A percentile compares a stretch with the other conserved stretches of the same genome.
Conservation (phyloP, 352 stramenopile species). For the Phytophthora podocarpi region DNA sequence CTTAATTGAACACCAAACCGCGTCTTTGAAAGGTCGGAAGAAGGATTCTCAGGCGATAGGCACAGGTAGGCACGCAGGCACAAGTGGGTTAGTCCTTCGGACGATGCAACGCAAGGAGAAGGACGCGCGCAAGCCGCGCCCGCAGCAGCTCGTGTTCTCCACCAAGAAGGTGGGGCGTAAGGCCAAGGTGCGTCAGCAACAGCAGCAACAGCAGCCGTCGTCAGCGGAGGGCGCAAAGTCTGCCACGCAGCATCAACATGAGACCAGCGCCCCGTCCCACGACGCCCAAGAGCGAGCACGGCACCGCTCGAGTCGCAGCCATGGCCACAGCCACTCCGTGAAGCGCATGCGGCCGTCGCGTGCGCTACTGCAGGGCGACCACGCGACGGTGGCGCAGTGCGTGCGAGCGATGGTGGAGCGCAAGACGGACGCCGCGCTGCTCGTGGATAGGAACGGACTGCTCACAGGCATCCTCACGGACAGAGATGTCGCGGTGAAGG, state of each 20-base stretch:
- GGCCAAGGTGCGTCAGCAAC: constrained; percentile 35
- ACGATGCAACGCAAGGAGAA: constrained; percentile 39
- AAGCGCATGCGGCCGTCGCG: constrained; percentile 70
- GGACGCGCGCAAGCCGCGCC: constrained; percentile 24
- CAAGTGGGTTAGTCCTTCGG: background rate
- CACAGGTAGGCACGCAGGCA: no score
- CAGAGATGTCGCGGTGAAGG: constrained; percentile 94
- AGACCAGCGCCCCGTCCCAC: constrained; percentile 5
- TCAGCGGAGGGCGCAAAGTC: constrained; percentile 9
- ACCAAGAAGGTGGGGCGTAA: constrained; percentile 59
- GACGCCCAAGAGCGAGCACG: constrained; percentile 10
- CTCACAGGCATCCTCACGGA: constrained; percentile 97
- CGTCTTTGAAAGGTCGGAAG: constrained; percentile 19
- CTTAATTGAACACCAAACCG: constrained; percentile 2
- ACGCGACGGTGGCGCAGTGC: constrained; percentile 70
- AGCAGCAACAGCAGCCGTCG: constrained; percentile 12
- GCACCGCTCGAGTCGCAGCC: constrained; percentile 31
- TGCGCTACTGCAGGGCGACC: constrained; percentile 77
- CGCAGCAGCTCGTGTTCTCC: constrained; percentile 66
- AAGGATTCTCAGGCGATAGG: constrained; percentile 13
- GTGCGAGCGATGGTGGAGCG: constrained; percentile 89
- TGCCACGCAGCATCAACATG: constrained; percentile 2
- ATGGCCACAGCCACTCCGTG: constrained; percentile 38
- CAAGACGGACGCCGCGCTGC: constrained; percentile 92
- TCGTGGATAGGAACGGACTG: constrained; percentile 87